phyloP scores from a whole-genome alignment of 2,329 filamentous ascomycete species.

The Sphaerulina vaccinii region DNA sequence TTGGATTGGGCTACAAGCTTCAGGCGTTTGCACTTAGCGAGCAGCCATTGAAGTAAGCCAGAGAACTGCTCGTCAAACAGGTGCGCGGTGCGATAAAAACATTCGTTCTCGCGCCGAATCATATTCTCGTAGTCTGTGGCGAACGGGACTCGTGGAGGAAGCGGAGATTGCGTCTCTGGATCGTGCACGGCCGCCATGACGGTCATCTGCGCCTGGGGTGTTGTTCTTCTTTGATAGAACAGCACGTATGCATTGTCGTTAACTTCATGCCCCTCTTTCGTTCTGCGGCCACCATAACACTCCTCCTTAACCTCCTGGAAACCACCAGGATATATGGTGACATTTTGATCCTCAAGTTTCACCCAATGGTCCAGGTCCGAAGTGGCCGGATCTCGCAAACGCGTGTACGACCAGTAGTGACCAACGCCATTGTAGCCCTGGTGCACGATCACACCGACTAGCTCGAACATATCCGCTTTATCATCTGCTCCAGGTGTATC shows the following conservation, averaged over 20 bases:
- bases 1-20: slow-evolving; percentile 5
- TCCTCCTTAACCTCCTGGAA: slow-evolving; percentile 67
- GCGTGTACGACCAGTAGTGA: slow-evolving; percentile 95
- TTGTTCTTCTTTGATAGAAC: slow-evolving; percentile 70
- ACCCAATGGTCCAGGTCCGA: slow-evolving; percentile 67
- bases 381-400: slow-evolving; percentile 59
- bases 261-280: slow-evolving; percentile 59
- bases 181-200: slow-evolving; percentile 10
- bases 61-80: slow-evolving; percentile 28
- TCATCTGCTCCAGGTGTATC: slow-evolving; percentile 58
- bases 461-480: slow-evolving; percentile 77
- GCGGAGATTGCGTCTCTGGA: slow-evolving; percentile 7
- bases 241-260: slow-evolving; percentile 86
- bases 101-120: slow-evolving; percentile 21
- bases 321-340: slow-evolving; percentile 66
- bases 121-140: slow-evolving; percentile 10
- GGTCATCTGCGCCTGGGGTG: slow-evolving; percentile 18
- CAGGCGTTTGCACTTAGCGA: slow-evolving; percentile 3
- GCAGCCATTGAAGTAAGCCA: slow-evolving; percentile 25
- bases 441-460: slow-evolving; percentile 94
- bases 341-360: slow-evolving; percentile 90
- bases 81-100: slow-evolving; percentile 23
- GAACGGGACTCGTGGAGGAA: slow-evolving; percentile 21
- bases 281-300: slow-evolving; percentile 60
- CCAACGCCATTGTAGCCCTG: slow-evolving; percentile 89